Conservation (phyloP, 1,284 basidiomycete species). For the Sphagnurus paluster region DNA sequence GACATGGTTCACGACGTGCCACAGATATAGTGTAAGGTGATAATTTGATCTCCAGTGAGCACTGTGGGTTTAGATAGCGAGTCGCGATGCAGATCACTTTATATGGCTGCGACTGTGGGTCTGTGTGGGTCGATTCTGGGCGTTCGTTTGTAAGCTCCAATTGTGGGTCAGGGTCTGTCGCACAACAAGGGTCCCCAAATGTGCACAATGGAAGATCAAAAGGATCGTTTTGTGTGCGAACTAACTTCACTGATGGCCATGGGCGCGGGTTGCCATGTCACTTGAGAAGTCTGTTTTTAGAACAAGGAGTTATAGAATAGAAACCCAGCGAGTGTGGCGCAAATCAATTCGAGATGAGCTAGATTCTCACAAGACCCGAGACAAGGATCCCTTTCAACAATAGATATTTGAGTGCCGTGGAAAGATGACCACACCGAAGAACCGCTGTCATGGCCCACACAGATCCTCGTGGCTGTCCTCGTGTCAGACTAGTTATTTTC, state of each 20-base stretch:
- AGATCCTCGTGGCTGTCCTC: background rate
- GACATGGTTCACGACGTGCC: too few relatives aligned
- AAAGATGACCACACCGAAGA: background rate
- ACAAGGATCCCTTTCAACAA: background rate
- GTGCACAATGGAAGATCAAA: background rate
- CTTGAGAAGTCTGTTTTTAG: background rate
- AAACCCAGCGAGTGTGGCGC: constrained; percentile 4
- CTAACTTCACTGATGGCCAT: background rate
- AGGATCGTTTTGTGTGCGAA: background rate
- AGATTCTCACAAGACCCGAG: background rate
- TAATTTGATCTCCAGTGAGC: too few relatives aligned
- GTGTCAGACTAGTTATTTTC: background rate
- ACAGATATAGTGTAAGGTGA: too few relatives aligned
- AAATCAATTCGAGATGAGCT: background rate
- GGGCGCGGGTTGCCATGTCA: background rate
- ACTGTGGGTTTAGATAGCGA: background rate
- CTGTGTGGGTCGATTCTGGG: background rate
- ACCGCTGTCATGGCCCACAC: background rate
- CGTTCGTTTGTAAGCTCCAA: background rate
- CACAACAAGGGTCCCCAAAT: background rate
- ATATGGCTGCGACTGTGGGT: background rate
- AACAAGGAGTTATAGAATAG: constrained; percentile 6
- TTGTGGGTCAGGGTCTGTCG: background rate
- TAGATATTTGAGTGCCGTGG: background rate
- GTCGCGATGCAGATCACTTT: background rate